phyloP scores from a whole-genome alignment of 2,329 filamentous ascomycete species.

The Pestalotiopsis sp. region DNA sequence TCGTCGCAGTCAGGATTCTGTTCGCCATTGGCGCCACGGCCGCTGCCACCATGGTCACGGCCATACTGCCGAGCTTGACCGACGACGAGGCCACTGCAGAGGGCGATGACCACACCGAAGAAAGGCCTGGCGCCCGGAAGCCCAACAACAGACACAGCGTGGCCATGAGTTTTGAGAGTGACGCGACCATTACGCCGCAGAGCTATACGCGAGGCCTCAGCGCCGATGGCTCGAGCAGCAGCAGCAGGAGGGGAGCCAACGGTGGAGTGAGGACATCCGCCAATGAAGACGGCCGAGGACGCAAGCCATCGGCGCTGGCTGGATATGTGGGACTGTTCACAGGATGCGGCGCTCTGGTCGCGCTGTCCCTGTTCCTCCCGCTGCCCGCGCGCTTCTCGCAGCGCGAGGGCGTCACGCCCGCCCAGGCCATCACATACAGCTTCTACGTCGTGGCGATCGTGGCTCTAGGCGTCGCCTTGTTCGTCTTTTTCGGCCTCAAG shows the following conservation, averaged over 20 bases:
- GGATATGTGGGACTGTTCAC: conserved; percentile 92
- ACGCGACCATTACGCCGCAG: conserved; percentile 74
- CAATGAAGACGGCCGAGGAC: conserved; percentile 28
- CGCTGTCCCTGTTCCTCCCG: conserved; percentile 80
- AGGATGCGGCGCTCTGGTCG: conserved; percentile 86
- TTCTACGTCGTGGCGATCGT: conserved; percentile 85
- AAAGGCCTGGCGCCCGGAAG: conserved; percentile 30
- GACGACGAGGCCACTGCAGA: conserved; percentile 46
- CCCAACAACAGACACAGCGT: conserved; percentile 57
- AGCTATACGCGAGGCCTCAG: conserved; percentile 45
- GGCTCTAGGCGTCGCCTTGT: conserved; percentile 70
- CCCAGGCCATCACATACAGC: conserved; percentile 75
- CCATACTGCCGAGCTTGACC: conserved; percentile 77
- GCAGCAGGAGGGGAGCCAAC: conserved; percentile 18
- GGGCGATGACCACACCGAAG: conserved; percentile 26
- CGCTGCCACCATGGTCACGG: conserved; percentile 94
- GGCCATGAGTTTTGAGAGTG: conserved; percentile 71
- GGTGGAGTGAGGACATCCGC: conserved; percentile 16
- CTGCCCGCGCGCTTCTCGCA: conserved; percentile 79
- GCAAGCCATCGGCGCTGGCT: conserved; percentile 67
- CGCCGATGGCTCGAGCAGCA: conserved; percentile 27
- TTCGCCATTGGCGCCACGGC: conserved; percentile 95
- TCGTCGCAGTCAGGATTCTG: conserved; percentile 80
- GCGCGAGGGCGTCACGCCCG: conserved; percentile 70
- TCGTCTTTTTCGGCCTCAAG: conserved; percentile 79